Evolutionary conservation across 225 moss, liverwort and hornwort genomes (phyloP).

Genomic region (Pseudoscleropodium purum): DNA sequence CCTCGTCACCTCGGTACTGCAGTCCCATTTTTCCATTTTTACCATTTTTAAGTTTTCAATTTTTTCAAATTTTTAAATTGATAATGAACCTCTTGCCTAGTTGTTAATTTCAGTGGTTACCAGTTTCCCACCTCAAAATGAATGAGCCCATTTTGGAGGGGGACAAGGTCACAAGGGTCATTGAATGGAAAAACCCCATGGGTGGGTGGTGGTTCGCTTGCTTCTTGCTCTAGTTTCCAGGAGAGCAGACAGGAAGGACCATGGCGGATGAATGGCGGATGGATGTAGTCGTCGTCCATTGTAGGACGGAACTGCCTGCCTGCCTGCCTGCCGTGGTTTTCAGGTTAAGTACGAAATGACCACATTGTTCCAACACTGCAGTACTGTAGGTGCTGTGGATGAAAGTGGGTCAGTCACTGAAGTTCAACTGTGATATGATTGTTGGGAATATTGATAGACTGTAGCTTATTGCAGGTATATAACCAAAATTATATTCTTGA

Average conservation of each 20-base stretch:
- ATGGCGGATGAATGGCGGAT: neutral
- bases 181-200: neutral
- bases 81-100: too few relatives aligned
- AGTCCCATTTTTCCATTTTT: neutral
- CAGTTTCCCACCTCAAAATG: neutral
- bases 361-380: neutral
- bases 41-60: fast-evolving
- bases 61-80: neutral
- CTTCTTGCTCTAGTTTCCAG: neutral
- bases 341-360: neutral
- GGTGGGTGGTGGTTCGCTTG: neutral
- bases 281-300: neutral
- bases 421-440: neutral
- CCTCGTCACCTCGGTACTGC: neutral
- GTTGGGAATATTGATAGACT: neutral
- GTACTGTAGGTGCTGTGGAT: neutral
- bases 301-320: too few relatives aligned
- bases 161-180: neutral
- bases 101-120: neutral
- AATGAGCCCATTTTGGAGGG: neutral
- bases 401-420: neutral
- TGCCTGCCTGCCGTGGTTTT: neutral
- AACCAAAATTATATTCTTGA: neutral
- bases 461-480: neutral
- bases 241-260: neutral